These are phyloP conservation scores for Suillus ampliporus DNA, from an alignment of 768 basidiomycete species.

Conservation along the genomic window DNA sequence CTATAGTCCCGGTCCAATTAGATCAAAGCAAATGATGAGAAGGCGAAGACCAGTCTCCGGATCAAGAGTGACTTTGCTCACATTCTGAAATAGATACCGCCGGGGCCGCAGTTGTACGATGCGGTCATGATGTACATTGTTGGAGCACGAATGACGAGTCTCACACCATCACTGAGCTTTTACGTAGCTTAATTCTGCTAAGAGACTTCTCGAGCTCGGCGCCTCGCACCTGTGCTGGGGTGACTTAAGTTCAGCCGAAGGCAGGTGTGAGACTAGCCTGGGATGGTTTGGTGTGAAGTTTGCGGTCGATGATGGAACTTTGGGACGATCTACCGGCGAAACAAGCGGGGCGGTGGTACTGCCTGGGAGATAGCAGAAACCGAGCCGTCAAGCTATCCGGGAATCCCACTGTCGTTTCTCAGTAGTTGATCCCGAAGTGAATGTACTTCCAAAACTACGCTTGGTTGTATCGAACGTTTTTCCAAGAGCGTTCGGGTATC, in stretches of 20 bases:
- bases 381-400: background rate
- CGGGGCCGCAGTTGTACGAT: background rate
- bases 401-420: background rate
- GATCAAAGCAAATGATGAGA: conserved; percentile 4
- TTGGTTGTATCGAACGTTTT: conserved; percentile 5
- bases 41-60: background rate
- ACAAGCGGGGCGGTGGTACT: conserved; percentile 9
- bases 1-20: background rate
- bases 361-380: conserved; percentile 4
- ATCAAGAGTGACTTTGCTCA: conserved; percentile 1
- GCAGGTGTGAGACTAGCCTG: conserved; percentile 13
- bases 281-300: conserved; percentile 15
- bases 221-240: background rate
- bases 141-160: too few relatives aligned
- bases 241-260: conserved; percentile 4
- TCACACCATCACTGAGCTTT: background rate
- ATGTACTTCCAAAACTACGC: conserved; percentile 4
- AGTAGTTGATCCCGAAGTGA: background rate
- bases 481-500: background rate
- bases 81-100: background rate
- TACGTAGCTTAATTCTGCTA: background rate
- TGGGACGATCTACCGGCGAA: conserved; percentile 3
- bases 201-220: background rate
- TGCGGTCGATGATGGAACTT: conserved; percentile 2
- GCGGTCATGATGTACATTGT: background rate